Evolutionary conservation across 305 asterid genomes (phyloP), one percentile per base, ranked within the genome.

Genomic region (Fraxinus nigra): DNA sequence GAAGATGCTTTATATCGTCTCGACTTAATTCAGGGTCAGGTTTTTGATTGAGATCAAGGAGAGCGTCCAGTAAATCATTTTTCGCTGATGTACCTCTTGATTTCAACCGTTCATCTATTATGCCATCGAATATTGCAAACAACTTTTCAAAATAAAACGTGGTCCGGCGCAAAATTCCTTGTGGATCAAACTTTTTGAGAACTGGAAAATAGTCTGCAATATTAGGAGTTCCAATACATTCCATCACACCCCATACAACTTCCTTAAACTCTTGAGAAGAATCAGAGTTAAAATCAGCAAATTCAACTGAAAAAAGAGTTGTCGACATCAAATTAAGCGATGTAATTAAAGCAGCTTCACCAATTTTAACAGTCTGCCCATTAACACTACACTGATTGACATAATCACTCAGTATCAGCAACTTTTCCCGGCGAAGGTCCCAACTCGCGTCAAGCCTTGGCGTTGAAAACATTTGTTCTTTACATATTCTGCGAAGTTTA

Each of bases 181-280:
- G 85, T 0, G 83, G 85, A 87, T 87, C 87, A 0, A 82, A 4
- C 1, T 4, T 9, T 37, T 26, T 73, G 16, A 88, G 76, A 33
- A 82, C 46, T 5, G 90, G 87, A 48, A 87, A 88, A 63, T 24
- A 85, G 74, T 88, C 90, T 1, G 81, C 77, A 11, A 86, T 18
- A 65, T 88, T 88, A 1, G 88, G 83, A 34, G 69, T 33, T 1
- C 85, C 86, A 5, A 48, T 0, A 0, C 4, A 43, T 22, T 85
- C 77, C 87, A 82, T 63, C 38, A 85, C 18, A 3, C 78, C 84
- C 51, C 78, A 28, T 5, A 87, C 51, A 22, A 43, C 43, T 3
- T 82, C 80, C 80, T 79, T 84, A 9, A 85, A 5, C 46, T 83
- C 85, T n/a, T 80, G 81, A 26, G 86, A 82, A 0, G 86, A 82